Conservation (phyloP, 2,329 filamentous ascomycete species). For the Calonectria pteridis region DNA sequence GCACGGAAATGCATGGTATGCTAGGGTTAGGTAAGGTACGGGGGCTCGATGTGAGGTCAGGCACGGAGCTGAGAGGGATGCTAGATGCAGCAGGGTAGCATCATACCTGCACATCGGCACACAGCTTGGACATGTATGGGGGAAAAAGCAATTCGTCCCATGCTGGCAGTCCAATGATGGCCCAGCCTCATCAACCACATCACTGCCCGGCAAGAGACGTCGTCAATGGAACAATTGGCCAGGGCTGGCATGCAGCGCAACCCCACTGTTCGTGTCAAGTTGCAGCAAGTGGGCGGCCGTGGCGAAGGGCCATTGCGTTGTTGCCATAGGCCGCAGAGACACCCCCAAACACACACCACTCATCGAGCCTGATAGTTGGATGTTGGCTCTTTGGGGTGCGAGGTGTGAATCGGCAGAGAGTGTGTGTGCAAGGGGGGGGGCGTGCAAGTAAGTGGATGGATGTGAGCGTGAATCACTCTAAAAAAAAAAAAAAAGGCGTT, state of each 20-base stretch:
- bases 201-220: not conserved
- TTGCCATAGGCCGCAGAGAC: slow-evolving; percentile 9
- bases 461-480: slow-evolving; percentile 1
- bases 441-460: too few species aligned
- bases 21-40: slow-evolving; percentile 13
- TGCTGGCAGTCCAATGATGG: not conserved
- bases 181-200: slow-evolving; percentile 16
- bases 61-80: not conserved
- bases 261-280: slow-evolving; percentile 32
- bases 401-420: not conserved
- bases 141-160: not conserved
- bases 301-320: slow-evolving; percentile 9
- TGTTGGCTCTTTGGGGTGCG: not conserved
- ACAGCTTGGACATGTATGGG: not conserved
- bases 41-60: not conserved
- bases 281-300: slow-evolving; percentile 18
- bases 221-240: slow-evolving; percentile 18
- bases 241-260: slow-evolving; percentile 18
- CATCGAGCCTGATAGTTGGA: not conserved
- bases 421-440: not conserved
- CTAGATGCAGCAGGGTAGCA: slow-evolving; percentile 2
- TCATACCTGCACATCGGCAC: not conserved
- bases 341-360: not conserved
- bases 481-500: not conserved
- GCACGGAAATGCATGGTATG: slow-evolving; percentile 1